Conservation (phyloP, 768 basidiomycete genomes). For the Suillus brevipes region DNA sequence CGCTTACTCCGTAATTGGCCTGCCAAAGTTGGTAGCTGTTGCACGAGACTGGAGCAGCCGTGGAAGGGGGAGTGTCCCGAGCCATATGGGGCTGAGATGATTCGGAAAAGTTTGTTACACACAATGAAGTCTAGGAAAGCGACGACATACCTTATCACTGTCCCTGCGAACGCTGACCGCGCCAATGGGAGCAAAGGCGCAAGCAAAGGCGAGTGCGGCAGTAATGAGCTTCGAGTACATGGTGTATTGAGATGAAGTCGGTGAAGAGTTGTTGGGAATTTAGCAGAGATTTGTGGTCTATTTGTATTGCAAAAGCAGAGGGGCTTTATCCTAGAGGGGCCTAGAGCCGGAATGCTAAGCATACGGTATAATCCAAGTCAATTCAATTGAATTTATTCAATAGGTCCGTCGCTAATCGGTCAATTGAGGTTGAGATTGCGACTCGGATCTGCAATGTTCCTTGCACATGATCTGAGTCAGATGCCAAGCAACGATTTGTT, state of each 20-base stretch:
- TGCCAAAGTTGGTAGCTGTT: constrained; percentile 22
- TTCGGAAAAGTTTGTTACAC: too few species aligned
- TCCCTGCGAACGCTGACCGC: neutral
- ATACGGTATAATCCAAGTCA: neutral
- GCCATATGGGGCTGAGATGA: neutral
- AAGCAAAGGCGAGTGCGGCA: neutral
- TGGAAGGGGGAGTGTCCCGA: neutral
- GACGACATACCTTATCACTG: neutral
- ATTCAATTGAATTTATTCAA: neutral
- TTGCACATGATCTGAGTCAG: too few species aligned
- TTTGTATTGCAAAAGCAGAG: neutral
- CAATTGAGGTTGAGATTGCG: too few species aligned
- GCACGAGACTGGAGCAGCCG: neutral
- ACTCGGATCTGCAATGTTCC: too few species aligned
- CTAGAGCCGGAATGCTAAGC: too few species aligned
- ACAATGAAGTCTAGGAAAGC: neutral
- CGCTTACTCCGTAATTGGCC: constrained; percentile 19
- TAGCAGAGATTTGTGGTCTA: neutral
- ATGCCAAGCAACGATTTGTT: too few species aligned
- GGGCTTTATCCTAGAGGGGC: neutral
- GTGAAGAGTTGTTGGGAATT: neutral
- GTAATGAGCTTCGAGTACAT: constrained; percentile 1
- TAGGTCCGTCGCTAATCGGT: too few species aligned
- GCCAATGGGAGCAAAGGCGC: neutral
- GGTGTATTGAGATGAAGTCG: neutral